Evolutionary conservation across 352 stramenopile species (phyloP), one percentile per base, ranked within the genome.

Genomic region (Phytophthora sp.): DNA sequence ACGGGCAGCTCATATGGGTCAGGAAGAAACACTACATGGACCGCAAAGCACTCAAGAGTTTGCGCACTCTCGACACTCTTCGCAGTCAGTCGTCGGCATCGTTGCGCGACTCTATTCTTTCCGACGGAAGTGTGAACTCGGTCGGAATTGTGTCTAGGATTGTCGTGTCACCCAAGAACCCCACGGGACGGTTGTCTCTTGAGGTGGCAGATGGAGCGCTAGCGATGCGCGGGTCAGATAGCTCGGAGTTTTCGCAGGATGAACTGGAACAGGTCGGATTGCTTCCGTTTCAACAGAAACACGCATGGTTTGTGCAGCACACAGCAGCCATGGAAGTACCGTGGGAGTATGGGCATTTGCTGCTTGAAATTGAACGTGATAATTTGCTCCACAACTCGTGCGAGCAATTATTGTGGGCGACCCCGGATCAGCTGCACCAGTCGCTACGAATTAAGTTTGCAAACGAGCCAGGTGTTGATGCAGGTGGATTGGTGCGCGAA

Each of bases 371-470:
- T 33, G 82, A 94, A 47, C 86, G 91, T 13, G 78, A 91, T 16
- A 94, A 96, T 59, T 62, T 98, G 24, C 77, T 98, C 1, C 88
- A 96, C 69, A 94, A 98, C 54, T 96, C 88, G 30, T 95, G 89
- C 31, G 80, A 94, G 60, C 89, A 97, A 52, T 68, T 97, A 9
- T 63, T 96, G 35, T 94, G 84, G 79, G 88, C 93, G 4, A 89
- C 84, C 8, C 78, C 79, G 1, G 86, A 93, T 47, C 86, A 96
- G 46, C 74, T 97, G 4, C 85, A 95, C 31, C 86, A 95, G 63
- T 95, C 88, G 31, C 74, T 97, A 21, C 80, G 89, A 36, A 94
- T 97, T 59, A 94, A 96, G 61, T 98, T 98, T 73, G 77, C 90
- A 7, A 94, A 96, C 60, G 91, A 98, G 33, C 86, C 88, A 15